These are phyloP conservation scores for Camellia granthamiana DNA, from an alignment of 148 eudicot genomes.

Conservation along the genomic window DNA sequence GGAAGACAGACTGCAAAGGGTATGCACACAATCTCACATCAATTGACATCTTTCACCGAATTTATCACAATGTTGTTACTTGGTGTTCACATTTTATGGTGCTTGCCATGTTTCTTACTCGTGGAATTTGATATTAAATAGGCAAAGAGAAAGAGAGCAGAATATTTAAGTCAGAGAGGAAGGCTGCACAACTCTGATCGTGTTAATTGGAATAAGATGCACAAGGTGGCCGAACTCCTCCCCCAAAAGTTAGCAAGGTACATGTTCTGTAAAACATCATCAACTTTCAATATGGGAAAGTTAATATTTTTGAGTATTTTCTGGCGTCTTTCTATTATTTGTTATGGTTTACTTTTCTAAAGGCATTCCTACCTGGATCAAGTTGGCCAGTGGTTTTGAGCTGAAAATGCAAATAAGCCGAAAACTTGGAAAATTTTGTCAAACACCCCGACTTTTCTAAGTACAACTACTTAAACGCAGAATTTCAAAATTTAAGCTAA, in stretches of 20 bases:
- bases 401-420: no score
- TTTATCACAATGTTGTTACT: neutral
- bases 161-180: slow-evolving; percentile 66
- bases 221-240: slow-evolving; percentile 57
- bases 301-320: neutral
- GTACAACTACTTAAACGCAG: no score
- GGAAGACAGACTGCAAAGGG: slow-evolving; percentile 83
- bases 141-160: slow-evolving; percentile 93
- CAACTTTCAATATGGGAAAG: neutral
- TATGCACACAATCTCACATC: slow-evolving; percentile 6
- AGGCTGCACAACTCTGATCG: slow-evolving; percentile 29
- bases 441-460: no score
- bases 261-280: neutral
- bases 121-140: slow-evolving; percentile 20
- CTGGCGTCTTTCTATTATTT: neutral
- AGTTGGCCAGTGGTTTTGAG: neutral
- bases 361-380: neutral
- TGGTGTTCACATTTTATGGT: neutral
- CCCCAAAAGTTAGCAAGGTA: slow-evolving; percentile 68
- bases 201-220: slow-evolving; percentile 34
- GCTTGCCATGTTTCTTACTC: neutral
- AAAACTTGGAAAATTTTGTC: no score
- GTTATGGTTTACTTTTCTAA: neutral
- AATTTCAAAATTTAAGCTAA: no score
- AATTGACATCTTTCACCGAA: no score